phyloP scores from a whole-genome alignment of 2,329 filamentous ascomycete species.

The Xylaria sp. region DNA sequence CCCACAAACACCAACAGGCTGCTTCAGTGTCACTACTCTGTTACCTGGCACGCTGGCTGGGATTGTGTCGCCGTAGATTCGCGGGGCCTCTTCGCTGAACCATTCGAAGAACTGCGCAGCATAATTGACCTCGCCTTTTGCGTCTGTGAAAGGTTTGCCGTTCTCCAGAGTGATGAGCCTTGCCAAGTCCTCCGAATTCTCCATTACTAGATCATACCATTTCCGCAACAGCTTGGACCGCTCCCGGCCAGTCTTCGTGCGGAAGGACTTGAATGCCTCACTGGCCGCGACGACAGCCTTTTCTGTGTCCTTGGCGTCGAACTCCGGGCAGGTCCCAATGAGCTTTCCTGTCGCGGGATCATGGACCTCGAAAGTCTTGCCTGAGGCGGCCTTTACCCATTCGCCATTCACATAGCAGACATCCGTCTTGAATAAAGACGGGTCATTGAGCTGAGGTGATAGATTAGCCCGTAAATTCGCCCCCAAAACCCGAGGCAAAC shows the following conservation, averaged over 20 bases:
- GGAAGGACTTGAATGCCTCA: constrained; percentile 77
- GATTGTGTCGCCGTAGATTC: constrained; percentile 80
- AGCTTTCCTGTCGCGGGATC: constrained; percentile 85
- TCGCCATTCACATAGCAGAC: constrained; percentile 89
- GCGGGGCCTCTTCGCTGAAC: constrained; percentile 83
- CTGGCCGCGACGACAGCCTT: constrained; percentile 85
- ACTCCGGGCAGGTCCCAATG: constrained; percentile 88
- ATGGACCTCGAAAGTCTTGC: constrained; percentile 89
- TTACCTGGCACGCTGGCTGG: constrained; percentile 76
- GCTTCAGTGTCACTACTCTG: constrained; percentile 80
- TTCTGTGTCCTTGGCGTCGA: constrained; percentile 80
- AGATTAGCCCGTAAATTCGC: constrained; percentile 19
- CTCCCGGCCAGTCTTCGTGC: constrained; percentile 77
- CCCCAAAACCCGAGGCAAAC: neutral
- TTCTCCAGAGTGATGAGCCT: constrained; percentile 91
- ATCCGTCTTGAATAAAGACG: constrained; percentile 84
- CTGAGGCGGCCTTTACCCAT: constrained; percentile 87
- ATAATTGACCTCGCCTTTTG: constrained; percentile 77
- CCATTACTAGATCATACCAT: constrained; percentile 84
- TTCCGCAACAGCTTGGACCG: constrained; percentile 78
- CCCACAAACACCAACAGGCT: constrained; percentile 85
- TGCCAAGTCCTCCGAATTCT: constrained; percentile 82
- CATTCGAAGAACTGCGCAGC: constrained; percentile 82
- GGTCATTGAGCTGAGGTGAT: constrained; percentile 73
- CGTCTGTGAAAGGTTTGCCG: constrained; percentile 83